Conservation (phyloP, 2,329 filamentous ascomycete genomes). For the Fusarium sp. region DNA sequence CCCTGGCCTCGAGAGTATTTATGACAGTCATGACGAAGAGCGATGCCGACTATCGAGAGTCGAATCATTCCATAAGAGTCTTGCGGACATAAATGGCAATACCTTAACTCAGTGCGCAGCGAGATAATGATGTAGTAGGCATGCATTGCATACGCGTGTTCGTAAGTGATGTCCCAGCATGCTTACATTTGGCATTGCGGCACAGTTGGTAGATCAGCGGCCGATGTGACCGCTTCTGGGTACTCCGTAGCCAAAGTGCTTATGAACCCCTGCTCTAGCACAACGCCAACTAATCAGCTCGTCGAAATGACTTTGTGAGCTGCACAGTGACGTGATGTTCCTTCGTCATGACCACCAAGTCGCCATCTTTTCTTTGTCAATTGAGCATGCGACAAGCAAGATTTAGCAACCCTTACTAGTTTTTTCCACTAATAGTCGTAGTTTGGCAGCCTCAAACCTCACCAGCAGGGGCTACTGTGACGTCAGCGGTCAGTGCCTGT, state of each 20-base stretch:
- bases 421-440: not conserved
- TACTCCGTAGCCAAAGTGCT: not conserved
- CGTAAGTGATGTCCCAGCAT: not conserved
- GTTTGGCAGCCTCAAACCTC: accelerated
- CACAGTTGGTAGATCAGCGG: not conserved
- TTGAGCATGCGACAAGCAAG: not conserved
- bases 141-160: not conserved
- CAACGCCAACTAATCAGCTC: accelerated
- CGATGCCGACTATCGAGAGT: accelerated
- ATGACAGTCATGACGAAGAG: not conserved
- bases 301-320: not conserved
- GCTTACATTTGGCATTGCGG: not conserved
- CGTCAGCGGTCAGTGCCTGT: accelerated
- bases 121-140: not conserved
- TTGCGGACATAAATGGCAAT: too few species aligned
- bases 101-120: too few species aligned
- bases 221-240: accelerated
- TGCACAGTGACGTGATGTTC: not conserved
- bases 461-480: accelerated
- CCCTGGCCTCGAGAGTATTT: not conserved
- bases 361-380: not conserved
- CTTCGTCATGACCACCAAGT: not conserved
- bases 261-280: accelerated
- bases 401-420: accelerated
- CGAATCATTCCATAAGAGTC: accelerated